Base-by-base conservation (phyloP, 768 basidiomycete species). In the Rhodosporidiobolus sp. region DNA sequence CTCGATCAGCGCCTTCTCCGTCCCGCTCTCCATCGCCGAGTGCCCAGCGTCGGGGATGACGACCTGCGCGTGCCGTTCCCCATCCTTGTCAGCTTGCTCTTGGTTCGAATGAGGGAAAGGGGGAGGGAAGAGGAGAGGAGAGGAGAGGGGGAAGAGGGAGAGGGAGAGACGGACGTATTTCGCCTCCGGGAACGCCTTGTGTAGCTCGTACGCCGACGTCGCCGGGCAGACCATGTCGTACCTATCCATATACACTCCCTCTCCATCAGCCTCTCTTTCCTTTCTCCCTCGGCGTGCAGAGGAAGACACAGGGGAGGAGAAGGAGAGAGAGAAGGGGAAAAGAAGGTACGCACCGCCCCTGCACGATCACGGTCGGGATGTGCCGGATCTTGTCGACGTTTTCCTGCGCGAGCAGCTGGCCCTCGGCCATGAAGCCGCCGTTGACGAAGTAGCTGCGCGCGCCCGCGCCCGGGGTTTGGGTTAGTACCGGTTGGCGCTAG, bases 151-250 rank as follows among this genome's bases (percentile, higher is more conserved):
- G 65, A 26, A 16, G 12, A 63, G n/a, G 48, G 74, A 38, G 4
- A 55, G 32, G 24, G n/a, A 38, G 59, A 54, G 74, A 38, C 22
- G 28, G 49, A 71, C 86, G 49, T 81, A 92, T 53, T 76, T 52
- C 4, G 70, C 74, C 35, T 77, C 77, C 16, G 69, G 73, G 55
- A 62, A 76, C 8, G n/a, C 74, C 50, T 72, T 72, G 68, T 75
- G 75, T 9, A 79, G 49, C 32, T 77, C 77, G 67, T 69, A 76
- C 11, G 79, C 79, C 12, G 77, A 79, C 56, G 50, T 76, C 17
- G 63, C 89, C 17, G 92, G 90, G 79, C 93, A 96, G 58, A 96
- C 86, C 22, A 90, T 87, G 77, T 94, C 93, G 77, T 94, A 94
- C 4, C 43, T 22, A 1, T 17, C 38, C 38, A 7, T 7, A 7